These are phyloP conservation scores for Alternaria infectoria DNA, from an alignment of 2,329 filamentous ascomycete genomes.

Conservation along the genomic window DNA sequence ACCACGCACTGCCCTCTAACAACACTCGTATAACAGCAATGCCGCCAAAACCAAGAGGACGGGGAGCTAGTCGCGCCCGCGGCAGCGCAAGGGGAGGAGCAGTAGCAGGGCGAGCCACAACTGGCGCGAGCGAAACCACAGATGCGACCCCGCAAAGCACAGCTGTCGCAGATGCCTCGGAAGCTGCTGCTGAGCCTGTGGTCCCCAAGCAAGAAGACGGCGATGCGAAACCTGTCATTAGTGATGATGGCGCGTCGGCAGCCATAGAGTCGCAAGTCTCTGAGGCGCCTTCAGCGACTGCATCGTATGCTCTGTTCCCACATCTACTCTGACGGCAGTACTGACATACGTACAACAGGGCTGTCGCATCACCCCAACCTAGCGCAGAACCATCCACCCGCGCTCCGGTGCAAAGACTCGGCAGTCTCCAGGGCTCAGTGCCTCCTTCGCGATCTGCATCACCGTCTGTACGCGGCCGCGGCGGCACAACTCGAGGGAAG, in stretches of 20 bases:
- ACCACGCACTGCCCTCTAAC: slow-evolving; percentile 5
- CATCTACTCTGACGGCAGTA: neutral
- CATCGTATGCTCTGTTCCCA: slow-evolving; percentile 16
- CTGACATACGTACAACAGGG: slow-evolving; percentile 13
- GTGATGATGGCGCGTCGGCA: slow-evolving; percentile 16
- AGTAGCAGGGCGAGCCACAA: slow-evolving; percentile 15
- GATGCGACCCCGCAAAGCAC: slow-evolving; percentile 23
- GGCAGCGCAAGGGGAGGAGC: slow-evolving; percentile 29
- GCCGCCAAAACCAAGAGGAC: slow-evolving; percentile 41
- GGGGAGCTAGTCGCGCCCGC: slow-evolving; percentile 29
- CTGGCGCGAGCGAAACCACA: slow-evolving; percentile 16
- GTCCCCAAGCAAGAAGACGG: slow-evolving; percentile 30
- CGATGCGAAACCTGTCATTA: slow-evolving; percentile 19
- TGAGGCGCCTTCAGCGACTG: slow-evolving; percentile 7
- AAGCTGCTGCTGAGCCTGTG: slow-evolving; percentile 12
- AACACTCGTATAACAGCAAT: slow-evolving; percentile 22
- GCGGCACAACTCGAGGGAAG: slow-evolving; percentile 34
- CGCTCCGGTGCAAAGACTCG: slow-evolving; percentile 34
- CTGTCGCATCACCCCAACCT: slow-evolving; percentile 22
- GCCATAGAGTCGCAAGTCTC: slow-evolving; percentile 18
- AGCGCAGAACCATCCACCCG: slow-evolving; percentile 27
- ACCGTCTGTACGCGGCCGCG: slow-evolving; percentile 34
- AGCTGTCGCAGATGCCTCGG: slow-evolving; percentile 12
- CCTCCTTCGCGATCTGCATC: slow-evolving; percentile 41
- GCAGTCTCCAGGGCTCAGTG: slow-evolving; percentile 35